Conservation (phyloP, 371 early-diverging fungal genomes). For the Globomyces sp. region DNA sequence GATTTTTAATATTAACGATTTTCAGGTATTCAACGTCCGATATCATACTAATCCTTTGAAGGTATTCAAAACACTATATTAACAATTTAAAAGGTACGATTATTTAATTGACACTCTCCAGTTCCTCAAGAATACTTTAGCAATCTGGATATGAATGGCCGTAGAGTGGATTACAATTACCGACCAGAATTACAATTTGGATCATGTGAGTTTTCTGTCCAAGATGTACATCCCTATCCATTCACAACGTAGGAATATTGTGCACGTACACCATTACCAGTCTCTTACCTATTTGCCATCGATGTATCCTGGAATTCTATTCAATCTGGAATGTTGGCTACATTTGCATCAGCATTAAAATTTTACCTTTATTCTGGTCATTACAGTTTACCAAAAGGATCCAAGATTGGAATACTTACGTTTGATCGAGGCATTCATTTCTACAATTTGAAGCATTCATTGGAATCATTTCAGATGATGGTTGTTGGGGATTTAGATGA, state of each 20-base stretch:
- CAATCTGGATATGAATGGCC: slow-evolving; percentile 88
- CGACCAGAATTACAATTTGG: slow-evolving; percentile 92
- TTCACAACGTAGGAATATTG: slow-evolving; percentile 23
- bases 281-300: slow-evolving; percentile 82
- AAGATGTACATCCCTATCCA: slow-evolving; percentile 19
- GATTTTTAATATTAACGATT: no score
- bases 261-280: slow-evolving; percentile 64
- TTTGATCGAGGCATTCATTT: slow-evolving; percentile 93
- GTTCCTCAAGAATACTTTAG: slow-evolving; percentile 87
- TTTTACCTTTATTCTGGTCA: slow-evolving; percentile 64
- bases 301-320: slow-evolving; percentile 88
- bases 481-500: slow-evolving; percentile 92
- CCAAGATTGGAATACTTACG: slow-evolving; percentile 83
- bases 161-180: slow-evolving; percentile 77
- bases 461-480: slow-evolving; percentile 68
- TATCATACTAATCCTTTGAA: not conserved
- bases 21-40: no score
- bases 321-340: slow-evolving; percentile 75
- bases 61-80: slow-evolving; percentile 10
- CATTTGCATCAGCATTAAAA: slow-evolving; percentile 64
- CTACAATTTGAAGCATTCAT: slow-evolving; percentile 69
- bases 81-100: not conserved
- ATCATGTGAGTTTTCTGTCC: slow-evolving; percentile 81
- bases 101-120: not conserved
- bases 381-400: slow-evolving; percentile 47